Evolutionary conservation across 192 early-diverging fungal species (phyloP).

Genomic region (Phlyctochytrium bullatum): DNA sequence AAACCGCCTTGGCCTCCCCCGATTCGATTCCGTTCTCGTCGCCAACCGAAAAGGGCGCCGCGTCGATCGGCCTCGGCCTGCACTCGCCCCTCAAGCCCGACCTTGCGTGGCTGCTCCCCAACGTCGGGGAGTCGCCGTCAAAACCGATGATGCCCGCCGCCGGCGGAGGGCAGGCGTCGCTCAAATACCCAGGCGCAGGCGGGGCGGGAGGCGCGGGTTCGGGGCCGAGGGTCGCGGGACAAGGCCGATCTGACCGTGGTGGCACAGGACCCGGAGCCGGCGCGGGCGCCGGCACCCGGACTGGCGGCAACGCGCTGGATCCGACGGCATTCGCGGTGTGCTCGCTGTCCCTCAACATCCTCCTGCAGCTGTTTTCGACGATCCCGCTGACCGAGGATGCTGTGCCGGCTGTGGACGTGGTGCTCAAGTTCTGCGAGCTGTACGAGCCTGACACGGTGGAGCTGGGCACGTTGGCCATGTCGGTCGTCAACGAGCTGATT

Average conservation of each 20-base stretch:
- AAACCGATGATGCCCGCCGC: too few relatives aligned
- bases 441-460: background rate
- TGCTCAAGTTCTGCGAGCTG: slow-evolving; percentile 13
- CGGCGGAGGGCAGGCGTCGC: too few relatives aligned
- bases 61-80: slow-evolving; percentile 8
- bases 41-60: background rate
- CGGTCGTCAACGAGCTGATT: slow-evolving; percentile 16
- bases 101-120: background rate
- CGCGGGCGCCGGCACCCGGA: too few relatives aligned
- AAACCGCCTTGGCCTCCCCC: background rate
- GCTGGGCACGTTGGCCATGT: slow-evolving; percentile 7
- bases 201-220: background rate
- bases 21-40: background rate
- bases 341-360: background rate
- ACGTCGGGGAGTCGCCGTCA: slow-evolving; percentile 13
- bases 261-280: too few relatives aligned
- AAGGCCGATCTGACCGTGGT: too few relatives aligned
- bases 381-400: background rate
- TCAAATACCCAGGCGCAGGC: background rate
- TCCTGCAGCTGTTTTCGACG: slow-evolving; percentile 6
- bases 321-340: background rate
- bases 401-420: background rate
- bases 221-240: too few relatives aligned
- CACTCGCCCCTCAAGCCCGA: slow-evolving; percentile 8
- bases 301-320: background rate